Base-by-base conservation (phyloP, 352 stramenopile species). In the Pythium biforme region DNA sequence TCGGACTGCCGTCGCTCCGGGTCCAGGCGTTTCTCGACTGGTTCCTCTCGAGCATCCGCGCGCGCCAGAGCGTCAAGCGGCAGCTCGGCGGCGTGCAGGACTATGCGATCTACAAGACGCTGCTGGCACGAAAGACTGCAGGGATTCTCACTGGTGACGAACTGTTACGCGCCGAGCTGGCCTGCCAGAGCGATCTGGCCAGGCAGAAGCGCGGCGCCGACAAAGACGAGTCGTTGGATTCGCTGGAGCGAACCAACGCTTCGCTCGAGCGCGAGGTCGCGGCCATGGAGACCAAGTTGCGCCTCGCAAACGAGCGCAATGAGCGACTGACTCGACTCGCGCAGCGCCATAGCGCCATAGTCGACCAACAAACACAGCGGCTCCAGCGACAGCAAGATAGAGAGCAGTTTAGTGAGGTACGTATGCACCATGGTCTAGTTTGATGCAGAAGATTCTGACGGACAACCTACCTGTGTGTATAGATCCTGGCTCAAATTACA, bases 11-110 rank as follows among this genome's bases (percentile, higher is more conserved):
- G 22, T 81, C 74, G 2, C 45, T 79, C 55, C 74, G 74, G 25
- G 52, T 81, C 17, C 74, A 79, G 66, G 74, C 68, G 47, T 79
- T 79, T 59, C 64, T 81, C 31, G 71, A 77, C 45, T 81, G 74
- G 74, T 77, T 81, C 33, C 15, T 77, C 39, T 48, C 68, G 57
- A 58, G 58, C 19, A 46, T 77, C 45, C 62, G 51, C 11, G 65
- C 74, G 43, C 73, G 64, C 3, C 68, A 73, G 14, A 73, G 68
- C 50, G 70, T 78, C 27, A 55, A 59, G 26, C 61, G 49, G 9
- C 62, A 69, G 23, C 61, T 81, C 39, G 14, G 10, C 4, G 56
- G 63, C 10, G 46, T n/a, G 1, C 40, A 23, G 23, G 74, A 79
- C 34, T 75, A 72, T 19, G 59, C 49, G 15, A 58, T 81, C 60